Conservation (phyloP, 306 rosid species). For the Herpetospermum pedunculosum region DNA sequence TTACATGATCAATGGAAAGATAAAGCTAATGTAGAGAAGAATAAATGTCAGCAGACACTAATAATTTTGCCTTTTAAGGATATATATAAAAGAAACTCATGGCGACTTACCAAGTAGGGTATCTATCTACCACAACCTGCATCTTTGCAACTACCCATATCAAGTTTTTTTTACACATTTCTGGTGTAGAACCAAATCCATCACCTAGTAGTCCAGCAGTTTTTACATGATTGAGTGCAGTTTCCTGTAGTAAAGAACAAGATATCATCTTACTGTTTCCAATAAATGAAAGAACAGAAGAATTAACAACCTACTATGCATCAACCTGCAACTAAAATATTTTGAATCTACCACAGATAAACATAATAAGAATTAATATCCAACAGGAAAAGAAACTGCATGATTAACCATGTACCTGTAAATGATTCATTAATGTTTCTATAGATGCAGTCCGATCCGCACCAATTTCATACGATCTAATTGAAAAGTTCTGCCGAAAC, state of each 20-base stretch:
- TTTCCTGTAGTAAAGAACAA: constrained; percentile 49
- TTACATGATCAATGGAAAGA: not conserved
- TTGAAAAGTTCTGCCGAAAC: constrained; percentile 82
- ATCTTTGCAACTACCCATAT: constrained; percentile 96
- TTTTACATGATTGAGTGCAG: constrained; percentile 97
- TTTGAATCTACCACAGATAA: not conserved
- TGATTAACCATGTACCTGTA: constrained; percentile 45
- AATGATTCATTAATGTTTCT: constrained; percentile 95
- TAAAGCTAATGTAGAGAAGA: not conserved
- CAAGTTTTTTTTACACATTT: constrained; percentile 85
- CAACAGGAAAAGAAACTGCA: not conserved
- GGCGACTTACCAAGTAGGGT: constrained; percentile 82
- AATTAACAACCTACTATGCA: not conserved
- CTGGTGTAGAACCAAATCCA: constrained; percentile 97
- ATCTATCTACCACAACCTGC: constrained; percentile 94
- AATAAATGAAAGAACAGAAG: not conserved
- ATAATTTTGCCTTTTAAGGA: not conserved
- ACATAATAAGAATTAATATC: not conserved
- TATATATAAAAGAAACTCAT: not conserved
- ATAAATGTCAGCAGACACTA: not conserved
- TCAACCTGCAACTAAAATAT: not conserved
- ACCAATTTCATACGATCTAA: constrained; percentile 98
- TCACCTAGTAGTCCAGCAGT: constrained; percentile 83
- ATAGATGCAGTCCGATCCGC: constrained; percentile 98
- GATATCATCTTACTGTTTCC: not conserved